Evolutionary conservation across 139 green algal species (phyloP).

Genomic region (Chlorokybus atmophyticus): DNA sequence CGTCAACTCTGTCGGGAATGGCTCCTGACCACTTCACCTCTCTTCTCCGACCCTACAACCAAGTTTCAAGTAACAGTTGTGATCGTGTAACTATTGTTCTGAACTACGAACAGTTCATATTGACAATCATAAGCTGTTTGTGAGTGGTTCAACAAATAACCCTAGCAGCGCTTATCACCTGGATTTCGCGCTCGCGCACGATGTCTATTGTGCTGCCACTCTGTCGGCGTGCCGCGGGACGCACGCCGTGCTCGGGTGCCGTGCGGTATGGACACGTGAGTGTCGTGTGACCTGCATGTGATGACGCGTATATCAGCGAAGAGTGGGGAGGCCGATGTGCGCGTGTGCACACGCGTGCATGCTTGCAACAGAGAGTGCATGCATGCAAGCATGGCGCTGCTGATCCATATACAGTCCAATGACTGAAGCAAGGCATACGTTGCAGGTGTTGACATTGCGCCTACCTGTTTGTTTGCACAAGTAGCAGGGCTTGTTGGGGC

Average conservation of each 20-base stretch:
- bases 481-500: conserved; percentile 76
- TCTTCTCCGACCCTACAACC: too few relatives aligned
- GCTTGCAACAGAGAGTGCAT: conserved; percentile 5
- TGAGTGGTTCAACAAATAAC: not conserved
- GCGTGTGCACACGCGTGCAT: not conserved
- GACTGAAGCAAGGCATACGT: not conserved
- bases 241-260: conserved; percentile 37
- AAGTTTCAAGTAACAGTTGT: too few relatives aligned
- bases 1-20: conserved; percentile 53
- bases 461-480: conserved; percentile 54
- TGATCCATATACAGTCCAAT: not conserved
- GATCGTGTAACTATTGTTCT: too few relatives aligned
- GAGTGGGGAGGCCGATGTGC: not conserved
- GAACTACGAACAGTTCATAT: too few relatives aligned
- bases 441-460: not conserved
- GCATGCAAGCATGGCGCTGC: not conserved
- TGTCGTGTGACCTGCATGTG: conserved; percentile 59
- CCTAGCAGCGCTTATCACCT: too few relatives aligned
- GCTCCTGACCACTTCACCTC: too few relatives aligned
- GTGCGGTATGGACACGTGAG: conserved; percentile 61
- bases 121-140: too few relatives aligned
- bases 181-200: not conserved
- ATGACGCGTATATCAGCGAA: not conserved
- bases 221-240: conserved; percentile 4
- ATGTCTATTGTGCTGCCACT: not conserved